phyloP scores from a whole-genome alignment of 768 basidiomycete species.

The Hypsizygus marmoreus region DNA sequence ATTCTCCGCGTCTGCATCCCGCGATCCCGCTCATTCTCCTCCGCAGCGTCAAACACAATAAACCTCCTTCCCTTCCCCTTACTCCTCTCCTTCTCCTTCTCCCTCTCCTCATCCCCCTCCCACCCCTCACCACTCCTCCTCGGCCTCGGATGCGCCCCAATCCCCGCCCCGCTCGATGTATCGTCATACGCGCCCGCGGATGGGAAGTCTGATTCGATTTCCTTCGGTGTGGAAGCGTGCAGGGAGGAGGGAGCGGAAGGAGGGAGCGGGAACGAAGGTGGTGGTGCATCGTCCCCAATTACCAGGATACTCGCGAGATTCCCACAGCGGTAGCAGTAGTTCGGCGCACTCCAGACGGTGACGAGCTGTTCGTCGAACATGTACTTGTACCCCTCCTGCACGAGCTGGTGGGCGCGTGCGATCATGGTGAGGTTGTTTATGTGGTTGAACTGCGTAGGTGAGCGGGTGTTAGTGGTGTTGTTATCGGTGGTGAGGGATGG shows the following conservation, averaged over 20 bases:
- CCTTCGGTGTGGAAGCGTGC: no score
- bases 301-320: slow-evolving; percentile 93
- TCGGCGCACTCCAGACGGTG: slow-evolving; percentile 92
- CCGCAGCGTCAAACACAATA: slow-evolving; percentile 83
- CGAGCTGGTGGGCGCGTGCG: slow-evolving; percentile 94
- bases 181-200: slow-evolving; percentile 1
- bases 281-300: slow-evolving; percentile 70
- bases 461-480: no score
- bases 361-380: slow-evolving; percentile 95
- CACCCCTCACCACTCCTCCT: neutral
- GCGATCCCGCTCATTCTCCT: slow-evolving; percentile 86
- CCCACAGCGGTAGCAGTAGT: slow-evolving; percentile 80
- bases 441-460: slow-evolving; percentile 75
- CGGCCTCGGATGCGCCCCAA: slow-evolving; percentile 5
- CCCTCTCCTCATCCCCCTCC: slow-evolving; percentile 6
- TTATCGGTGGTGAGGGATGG: no score
- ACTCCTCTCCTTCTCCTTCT: neutral
- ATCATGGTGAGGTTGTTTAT: slow-evolving; percentile 86
- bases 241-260: no score
- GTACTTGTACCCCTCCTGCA: slow-evolving; percentile 94
- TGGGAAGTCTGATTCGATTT: no score
- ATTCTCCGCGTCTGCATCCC: slow-evolving; percentile 73
- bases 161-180: neutral
- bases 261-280: no score
- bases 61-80: slow-evolving; percentile 50